Base-by-base conservation (phyloP, 2,329 filamentous ascomycete species). In the Monosporascus cannonballus region DNA sequence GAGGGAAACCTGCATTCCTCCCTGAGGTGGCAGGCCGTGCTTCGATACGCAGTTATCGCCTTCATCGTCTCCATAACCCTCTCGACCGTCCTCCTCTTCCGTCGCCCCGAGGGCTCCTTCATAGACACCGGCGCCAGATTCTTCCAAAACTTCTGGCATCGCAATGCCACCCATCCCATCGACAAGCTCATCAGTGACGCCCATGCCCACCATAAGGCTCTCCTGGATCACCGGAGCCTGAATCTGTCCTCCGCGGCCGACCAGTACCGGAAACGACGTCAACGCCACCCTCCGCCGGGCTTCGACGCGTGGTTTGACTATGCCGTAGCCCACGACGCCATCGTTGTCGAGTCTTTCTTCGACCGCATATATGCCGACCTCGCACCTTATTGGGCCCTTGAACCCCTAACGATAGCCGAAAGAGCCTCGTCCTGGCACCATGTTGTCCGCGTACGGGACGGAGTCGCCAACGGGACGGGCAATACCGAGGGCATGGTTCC, bases 351-450 rank as follows among this genome's bases (percentile, higher is more conserved):
- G 60, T 78, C 83, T 51, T 86, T 81, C 60, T 86, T 84, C 67
- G 79, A 84, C 61, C 80, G 82, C 54, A 81, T 86, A 53, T 82
- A 84, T 69, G 77, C 83, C 56, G 83, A 86, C 62, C 61, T 85
- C 50, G 71, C 77, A 46, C 83, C 83, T 2, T 84, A 81, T 60
- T 85, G 81, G 82, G 80, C 72, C 2, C 66, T 82, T 36, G 75
- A 79, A 34, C 66, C 72, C 18, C 66, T 69, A 34, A 68, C 72
- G 45, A 68, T 71, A 11, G 65, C 66, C 46, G 59, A 63, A 37
- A 68, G 72, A 39, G 74, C 77, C 46, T 65, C 68, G n/a, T 62
- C 69, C 6, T 76, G 73, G 69, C 69, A 71, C 46, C 70, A 73
- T 57, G 69, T 76, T n/a, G 71, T 80, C 41, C 71, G 71, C 34